Percentiles rank a stretch among this genome's conserved stretches.
Evolutionary conservation across 768 basidiomycete species (phyloP).

Genomic region (Leccinum ochraceum): DNA sequence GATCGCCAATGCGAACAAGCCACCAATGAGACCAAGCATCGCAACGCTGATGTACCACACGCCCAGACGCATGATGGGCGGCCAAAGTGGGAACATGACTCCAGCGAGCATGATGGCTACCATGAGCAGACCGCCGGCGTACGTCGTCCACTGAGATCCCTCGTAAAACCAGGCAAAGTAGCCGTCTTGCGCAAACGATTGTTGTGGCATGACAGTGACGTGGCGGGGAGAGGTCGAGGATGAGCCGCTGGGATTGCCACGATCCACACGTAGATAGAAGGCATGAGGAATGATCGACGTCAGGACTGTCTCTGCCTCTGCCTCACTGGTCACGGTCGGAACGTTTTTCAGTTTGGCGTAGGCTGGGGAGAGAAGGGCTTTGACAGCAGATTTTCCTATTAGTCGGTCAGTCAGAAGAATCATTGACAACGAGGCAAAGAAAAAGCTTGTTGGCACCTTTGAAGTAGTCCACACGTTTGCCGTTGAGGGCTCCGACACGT

Average conservation of each 20-base stretch:
- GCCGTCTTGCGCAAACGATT: slow-evolving; percentile 72
- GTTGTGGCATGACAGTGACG: slow-evolving; percentile 67
- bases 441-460: slow-evolving; percentile 64
- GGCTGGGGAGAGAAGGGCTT: slow-evolving; percentile 90
- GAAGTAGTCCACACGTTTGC: slow-evolving; percentile 97
- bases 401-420: background rate
- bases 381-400: slow-evolving; percentile 88
- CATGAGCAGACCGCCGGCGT: slow-evolving; percentile 88
- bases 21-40: slow-evolving; percentile 82
- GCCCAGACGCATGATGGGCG: slow-evolving; percentile 85
- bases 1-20: slow-evolving; percentile 90
- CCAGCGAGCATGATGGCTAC: slow-evolving; percentile 92
- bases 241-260: slow-evolving; percentile 51
- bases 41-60: slow-evolving; percentile 94
- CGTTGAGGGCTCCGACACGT: slow-evolving; percentile 86
- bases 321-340: slow-evolving; percentile 70
- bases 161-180: slow-evolving; percentile 99
- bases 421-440: background rate
- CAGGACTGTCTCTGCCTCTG: slow-evolving; percentile 71
- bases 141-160: slow-evolving; percentile 90
- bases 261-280: slow-evolving; percentile 92
- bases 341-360: slow-evolving; percentile 85
- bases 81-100: slow-evolving; percentile 99
- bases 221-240: slow-evolving; percentile 77
- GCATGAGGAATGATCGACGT: slow-evolving; percentile 74